Percentiles rank a stretch among this genome's conserved stretches.
phyloP scores from a whole-genome alignment of 2,329 filamentous ascomycete species.

The Akanthomyces lecanii region DNA sequence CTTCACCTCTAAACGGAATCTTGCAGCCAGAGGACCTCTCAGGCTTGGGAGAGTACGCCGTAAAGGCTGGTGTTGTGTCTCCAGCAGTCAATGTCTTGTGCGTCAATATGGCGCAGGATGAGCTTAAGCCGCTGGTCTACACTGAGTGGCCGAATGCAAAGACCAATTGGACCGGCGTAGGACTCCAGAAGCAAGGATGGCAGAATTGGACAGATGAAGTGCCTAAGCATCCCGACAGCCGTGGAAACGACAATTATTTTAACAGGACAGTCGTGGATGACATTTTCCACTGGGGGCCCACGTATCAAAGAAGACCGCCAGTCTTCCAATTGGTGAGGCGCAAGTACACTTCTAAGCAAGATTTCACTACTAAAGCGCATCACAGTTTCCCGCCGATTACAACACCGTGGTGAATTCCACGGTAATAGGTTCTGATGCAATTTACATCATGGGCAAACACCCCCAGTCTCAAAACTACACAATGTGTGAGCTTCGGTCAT shows the following conservation, averaged over 20 bases:
- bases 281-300: constrained; percentile 62
- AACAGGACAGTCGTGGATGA: constrained; percentile 62
- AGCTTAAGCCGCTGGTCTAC: constrained; percentile 63
- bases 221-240: constrained; percentile 26
- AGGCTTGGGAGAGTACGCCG: constrained; percentile 64
- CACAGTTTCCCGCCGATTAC: constrained; percentile 52
- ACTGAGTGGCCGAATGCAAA: constrained; percentile 50
- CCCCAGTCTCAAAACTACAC: constrained; percentile 48
- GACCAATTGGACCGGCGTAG: constrained; percentile 31
- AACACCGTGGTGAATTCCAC: constrained; percentile 63
- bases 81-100: constrained; percentile 71
- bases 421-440: constrained; percentile 39
- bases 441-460: constrained; percentile 63
- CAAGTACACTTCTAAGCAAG: constrained; percentile 18
- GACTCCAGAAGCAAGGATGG: constrained; percentile 30
- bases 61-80: constrained; percentile 65
- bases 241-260: constrained; percentile 34
- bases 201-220: constrained; percentile 37
- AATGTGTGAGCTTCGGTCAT: constrained; percentile 63
- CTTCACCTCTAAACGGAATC: constrained; percentile 58
- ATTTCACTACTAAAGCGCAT: no score
- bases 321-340: constrained; percentile 45
- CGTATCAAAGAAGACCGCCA: constrained; percentile 47
- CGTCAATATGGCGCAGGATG: constrained; percentile 55
- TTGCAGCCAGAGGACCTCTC: constrained; percentile 62